These are phyloP conservation scores for Medicago ruthenica DNA, from an alignment of 306 rosid genomes.

Conservation along the genomic window DNA sequence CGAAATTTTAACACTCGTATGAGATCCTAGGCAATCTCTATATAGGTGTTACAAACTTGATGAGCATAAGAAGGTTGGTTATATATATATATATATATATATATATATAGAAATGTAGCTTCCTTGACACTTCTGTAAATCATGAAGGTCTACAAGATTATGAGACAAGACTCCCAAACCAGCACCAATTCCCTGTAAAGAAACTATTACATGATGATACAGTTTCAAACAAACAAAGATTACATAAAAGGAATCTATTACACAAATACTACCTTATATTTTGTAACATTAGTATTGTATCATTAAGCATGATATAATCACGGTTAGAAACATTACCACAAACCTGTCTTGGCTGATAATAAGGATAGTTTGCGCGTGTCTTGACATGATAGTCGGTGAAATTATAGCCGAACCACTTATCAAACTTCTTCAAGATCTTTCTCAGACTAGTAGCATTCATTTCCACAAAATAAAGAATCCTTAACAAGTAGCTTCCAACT, in stretches of 20 bases:
- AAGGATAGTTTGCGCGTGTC: slow-evolving; percentile 97
- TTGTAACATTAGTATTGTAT: slow-evolving; percentile 1
- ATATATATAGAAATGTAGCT: slow-evolving; percentile 86
- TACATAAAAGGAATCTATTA: background rate
- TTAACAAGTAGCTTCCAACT: slow-evolving; percentile 80
- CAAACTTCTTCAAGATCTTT: slow-evolving; percentile 95
- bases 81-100: too few species aligned
- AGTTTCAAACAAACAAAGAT: slow-evolving; percentile 14
- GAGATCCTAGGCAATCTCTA: too few species aligned
- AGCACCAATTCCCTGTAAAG: slow-evolving; percentile 72
- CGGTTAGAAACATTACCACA: slow-evolving; percentile 68
- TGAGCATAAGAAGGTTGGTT: slow-evolving; percentile 80
- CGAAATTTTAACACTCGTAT: too few species aligned
- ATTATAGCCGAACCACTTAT: slow-evolving; percentile 82
- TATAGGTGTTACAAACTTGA: too few species aligned
- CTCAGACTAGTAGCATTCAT: slow-evolving; percentile 92
- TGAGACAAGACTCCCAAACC: slow-evolving; percentile 94
- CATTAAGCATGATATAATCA: background rate
- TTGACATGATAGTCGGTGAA: slow-evolving; percentile 88
- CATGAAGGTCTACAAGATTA: slow-evolving; percentile 86
- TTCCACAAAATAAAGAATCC: slow-evolving; percentile 86
- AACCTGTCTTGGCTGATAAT: slow-evolving; percentile 95
- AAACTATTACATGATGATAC: slow-evolving; percentile 35
- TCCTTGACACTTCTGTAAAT: slow-evolving; percentile 66
- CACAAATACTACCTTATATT: slow-evolving; percentile 6